Base-by-base conservation (phyloP, 1,139 yeast species). In the Yamadazyma dushanensis region DNA sequence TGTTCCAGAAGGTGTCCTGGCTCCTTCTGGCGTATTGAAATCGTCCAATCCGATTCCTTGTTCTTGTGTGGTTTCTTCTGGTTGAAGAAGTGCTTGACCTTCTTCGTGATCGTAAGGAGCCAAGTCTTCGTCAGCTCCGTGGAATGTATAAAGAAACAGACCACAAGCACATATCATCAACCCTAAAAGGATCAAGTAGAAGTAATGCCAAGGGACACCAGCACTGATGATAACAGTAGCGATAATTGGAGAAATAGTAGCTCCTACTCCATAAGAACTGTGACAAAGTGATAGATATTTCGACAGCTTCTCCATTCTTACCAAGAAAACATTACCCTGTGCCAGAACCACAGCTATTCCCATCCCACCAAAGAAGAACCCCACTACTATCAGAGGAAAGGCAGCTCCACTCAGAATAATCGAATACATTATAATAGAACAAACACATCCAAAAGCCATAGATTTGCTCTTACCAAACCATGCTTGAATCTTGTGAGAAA, bases 261-360 rank as follows among this genome's bases (percentile, higher is more conserved):
- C 87, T 3, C 87, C 88, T 1, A 74, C 41, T 1, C 88, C 88
- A 51, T 81, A 81, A 11, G 63, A 54, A 0, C 82, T 85, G 55
- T 81, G 87, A 44, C 70, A 64, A 22, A 63, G 57, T 0, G 85
- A 80, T 38, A 80, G 56, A 37, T 72, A 70, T 28, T 63, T 69
- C 11, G 78, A 66, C 26, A 73, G 67, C 21, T 70, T 67, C 28
- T 73, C 67, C 34, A 80, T 58, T 32, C 74, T 59, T 5, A 80
- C 66, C 11, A 79, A 50, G 43, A 78, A 80, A n/a, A 78, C 67
- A 48, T 80, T 81, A 40, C 71, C 67, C 40, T 78, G 80, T 4
- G 83, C 72, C 24, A 76, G 62, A 2, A 72, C 68, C n/a, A 67
- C 56, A 1, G 84, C 86, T 21, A 66, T 53, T 1, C 86, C 88